Evolutionary conservation across 2,329 filamentous ascomycete genomes (phyloP).

Genomic region (Tolypocladium ophioglossoides): DNA sequence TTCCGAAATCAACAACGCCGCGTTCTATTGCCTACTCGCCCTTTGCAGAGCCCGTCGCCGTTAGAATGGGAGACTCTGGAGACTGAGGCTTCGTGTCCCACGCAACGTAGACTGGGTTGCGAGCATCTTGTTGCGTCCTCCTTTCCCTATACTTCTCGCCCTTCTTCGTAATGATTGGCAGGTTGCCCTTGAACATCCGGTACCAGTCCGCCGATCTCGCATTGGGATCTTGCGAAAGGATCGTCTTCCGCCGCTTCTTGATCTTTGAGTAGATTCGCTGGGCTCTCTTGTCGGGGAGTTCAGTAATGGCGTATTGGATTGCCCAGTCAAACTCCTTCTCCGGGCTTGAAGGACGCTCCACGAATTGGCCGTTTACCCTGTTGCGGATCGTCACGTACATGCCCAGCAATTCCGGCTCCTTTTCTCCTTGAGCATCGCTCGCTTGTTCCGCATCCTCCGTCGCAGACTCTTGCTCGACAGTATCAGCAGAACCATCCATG

Average conservation of each 20-base stretch:
- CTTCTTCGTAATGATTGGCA: constrained; percentile 30
- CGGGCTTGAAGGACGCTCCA: constrained; percentile 47
- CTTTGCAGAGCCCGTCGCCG: neutral
- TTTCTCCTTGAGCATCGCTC: neutral
- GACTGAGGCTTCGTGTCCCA: constrained; percentile 25
- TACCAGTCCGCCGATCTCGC: constrained; percentile 34
- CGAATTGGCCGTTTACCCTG: constrained; percentile 54
- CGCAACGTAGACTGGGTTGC: constrained; percentile 34
- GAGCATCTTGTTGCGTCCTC: constrained; percentile 41
- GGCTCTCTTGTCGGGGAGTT: constrained; percentile 39
- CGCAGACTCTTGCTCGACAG: neutral
- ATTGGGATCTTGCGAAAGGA: constrained; percentile 29
- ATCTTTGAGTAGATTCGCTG: constrained; percentile 43
- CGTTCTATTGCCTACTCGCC: neutral
- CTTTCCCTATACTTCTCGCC: constrained; percentile 49
- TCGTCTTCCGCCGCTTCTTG: constrained; percentile 42
- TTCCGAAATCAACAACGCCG: neutral
- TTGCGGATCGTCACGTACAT: constrained; percentile 65
- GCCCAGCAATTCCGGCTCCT: constrained; percentile 30
- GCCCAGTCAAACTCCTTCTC: constrained; percentile 43
- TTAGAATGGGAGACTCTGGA: neutral
- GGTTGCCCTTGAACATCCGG: constrained; percentile 29
- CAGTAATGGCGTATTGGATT: constrained; percentile 68
- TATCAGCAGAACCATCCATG: neutral
- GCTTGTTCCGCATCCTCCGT: neutral